Conservation (phyloP, 306 rosid genomes). For the Cicer bijugum region DNA sequence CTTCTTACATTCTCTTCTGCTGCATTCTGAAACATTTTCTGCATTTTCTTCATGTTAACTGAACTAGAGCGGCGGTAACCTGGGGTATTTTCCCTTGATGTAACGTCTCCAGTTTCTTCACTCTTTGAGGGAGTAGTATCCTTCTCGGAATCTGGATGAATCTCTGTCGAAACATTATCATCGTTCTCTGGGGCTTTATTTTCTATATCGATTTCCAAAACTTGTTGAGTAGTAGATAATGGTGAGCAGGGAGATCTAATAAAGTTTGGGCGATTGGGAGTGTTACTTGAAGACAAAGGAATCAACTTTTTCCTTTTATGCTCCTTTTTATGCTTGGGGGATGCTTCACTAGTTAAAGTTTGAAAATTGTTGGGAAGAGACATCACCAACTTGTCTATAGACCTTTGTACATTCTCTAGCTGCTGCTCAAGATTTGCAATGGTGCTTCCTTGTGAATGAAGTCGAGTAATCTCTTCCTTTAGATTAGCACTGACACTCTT, state of each 20-base stretch:
- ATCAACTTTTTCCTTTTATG: conserved; percentile 74
- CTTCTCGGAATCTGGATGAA: conserved; percentile 70
- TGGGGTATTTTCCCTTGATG: conserved; percentile 83
- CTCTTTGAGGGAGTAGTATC: conserved; percentile 85
- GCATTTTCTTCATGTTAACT: conserved; percentile 99
- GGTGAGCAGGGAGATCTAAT: conserved; percentile 95
- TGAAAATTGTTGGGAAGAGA: conserved; percentile 85
- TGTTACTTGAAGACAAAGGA: conserved; percentile 81
- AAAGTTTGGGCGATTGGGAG: conserved; percentile 66
- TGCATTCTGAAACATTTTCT: conserved; percentile 99
- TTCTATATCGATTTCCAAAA: conserved; percentile 73
- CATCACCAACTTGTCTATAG: conserved; percentile 97
- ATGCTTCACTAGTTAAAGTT: conserved; percentile 56
- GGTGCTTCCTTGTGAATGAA: conserved; percentile 97
- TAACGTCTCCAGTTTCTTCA: conserved; percentile 85
- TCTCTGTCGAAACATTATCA: conserved; percentile 61
- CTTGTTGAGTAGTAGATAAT: conserved; percentile 74
- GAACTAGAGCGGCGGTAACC: conserved; percentile 84
- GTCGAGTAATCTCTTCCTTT: conserved; percentile 95
- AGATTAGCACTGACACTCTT: conserved; percentile 95
- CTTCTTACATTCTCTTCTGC: conserved; percentile 99
- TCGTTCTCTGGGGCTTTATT: conserved; percentile 75
- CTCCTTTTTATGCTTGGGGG: conserved; percentile 75
- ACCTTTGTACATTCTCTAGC: conserved; percentile 97
- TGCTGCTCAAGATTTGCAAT: conserved; percentile 97